Evolutionary conservation across 352 stramenopile genomes (phyloP), one percentile per base, ranked within the genome.

Genomic region (Elongisporangium undulatum): DNA sequence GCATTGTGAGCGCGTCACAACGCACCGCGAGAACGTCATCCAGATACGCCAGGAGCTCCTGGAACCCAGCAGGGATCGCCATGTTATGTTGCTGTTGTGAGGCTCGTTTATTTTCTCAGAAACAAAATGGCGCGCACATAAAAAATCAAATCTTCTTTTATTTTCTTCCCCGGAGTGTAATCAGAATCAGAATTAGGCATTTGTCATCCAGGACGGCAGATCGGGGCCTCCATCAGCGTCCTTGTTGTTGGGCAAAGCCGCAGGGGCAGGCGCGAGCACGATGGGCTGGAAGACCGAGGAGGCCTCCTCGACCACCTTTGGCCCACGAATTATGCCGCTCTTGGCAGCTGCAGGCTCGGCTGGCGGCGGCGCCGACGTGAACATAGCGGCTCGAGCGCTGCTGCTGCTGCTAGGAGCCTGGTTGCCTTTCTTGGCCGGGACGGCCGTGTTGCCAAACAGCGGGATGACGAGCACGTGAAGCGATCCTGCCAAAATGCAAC

Each of bases 381-480:
- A 26, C 49, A 9, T 19, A 10, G 16, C 6, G 29, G 34, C 34
- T 45, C 34, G 29, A 4, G 34, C 56, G 4, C 20, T 34, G 48
- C 17, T 56, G 49, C 9, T 41, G 9, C 20, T 24, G 7, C 17
- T 29, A 19, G 21, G 16, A 3, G 41, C 49, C 7, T 19, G 22
- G 16, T 23, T 41, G 20, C 53, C 53, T 29, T 60, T 60, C 16
- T 53, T 38, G 22, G 24, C 10, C 2, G 20, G 29, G 17, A 49
- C 22, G 22, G 15, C 26, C 23, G 65, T 82, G 58, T 89, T 89
- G 48, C 66, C 73, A 19, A 79, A 81, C 2, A 67, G 39, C 5
- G 79, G 72, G 49, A 90, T 77, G 29, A 65, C 81, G 8, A 83
- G 8, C 21, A 71, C 51, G 22, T 90, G 81, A 29, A 89, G 17